Evolutionary conservation across 805 yeast genomes (phyloP), one percentile per base, ranked within the genome.

Genomic region (Vanderwaltozyma tropicalis): DNA sequence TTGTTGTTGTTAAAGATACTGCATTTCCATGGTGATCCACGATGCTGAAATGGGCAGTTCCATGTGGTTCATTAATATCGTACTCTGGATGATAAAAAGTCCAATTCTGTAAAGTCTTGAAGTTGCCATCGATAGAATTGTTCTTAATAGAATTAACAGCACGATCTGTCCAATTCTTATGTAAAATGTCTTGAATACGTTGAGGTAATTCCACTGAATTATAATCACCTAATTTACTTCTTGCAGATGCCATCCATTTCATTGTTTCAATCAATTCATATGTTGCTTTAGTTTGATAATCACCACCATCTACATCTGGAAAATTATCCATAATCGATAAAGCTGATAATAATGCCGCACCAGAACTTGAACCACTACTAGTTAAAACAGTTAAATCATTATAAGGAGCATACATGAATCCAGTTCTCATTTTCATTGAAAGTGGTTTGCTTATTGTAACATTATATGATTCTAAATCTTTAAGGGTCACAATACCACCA

Each of bases 211-310:
- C 40, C 12, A 41, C 44, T 1, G 54, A 42, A 8, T 44, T 59
- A 29, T 60, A 77, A 50, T 86, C 96, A 0, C 97, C 97, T 19
- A 89, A 67, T 47, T 85, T 72, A n/a, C 88, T 76, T 44, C 96
- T 69, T 0, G 80, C 89, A 11, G 89, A 71, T 0, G 88, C 84
- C 73, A 86, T 72, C 95, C 96, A 89, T 59, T 89, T 89, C 94
- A 89, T 85, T 3, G 82, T 64, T 60, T 89, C 98, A 10, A 86
- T 64, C 7, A 86, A 53, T 39, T 83, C 67, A 50, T 84, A 96
- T 2, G 77, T 64, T 12, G 72, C 68, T 11, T 71, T 41, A 8
- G 68, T 66, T 19, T 55, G 53, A 50, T 69, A 66, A 44, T 77
- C 83, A 13, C 62, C 63, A 4, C 71, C 71, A 7, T 52, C 53